A percentile compares a stretch with the other conserved stretches of the same genome.
Conservation (phyloP, 2,329 filamentous ascomycete genomes). For the Cadophora sp. region DNA sequence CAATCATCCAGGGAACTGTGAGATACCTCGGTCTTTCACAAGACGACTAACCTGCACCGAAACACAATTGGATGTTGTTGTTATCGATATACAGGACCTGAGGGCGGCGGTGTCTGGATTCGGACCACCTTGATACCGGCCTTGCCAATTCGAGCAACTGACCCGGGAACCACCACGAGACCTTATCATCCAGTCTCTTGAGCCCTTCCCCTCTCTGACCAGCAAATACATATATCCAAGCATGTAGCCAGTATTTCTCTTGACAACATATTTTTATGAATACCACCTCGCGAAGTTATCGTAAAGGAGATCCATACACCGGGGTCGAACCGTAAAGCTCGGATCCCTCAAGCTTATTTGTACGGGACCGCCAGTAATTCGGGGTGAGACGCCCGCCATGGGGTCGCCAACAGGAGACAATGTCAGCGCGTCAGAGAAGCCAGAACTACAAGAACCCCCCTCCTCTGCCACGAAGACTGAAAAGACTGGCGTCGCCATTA, state of each 20-base stretch:
- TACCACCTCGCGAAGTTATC: neutral
- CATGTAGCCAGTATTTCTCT: conserved; percentile 4
- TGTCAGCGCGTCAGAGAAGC: conserved; percentile 17
- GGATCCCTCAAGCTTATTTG: conserved; percentile 10
- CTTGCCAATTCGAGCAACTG: conserved; percentile 12
- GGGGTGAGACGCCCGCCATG: conserved; percentile 21
- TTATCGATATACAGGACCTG: neutral
- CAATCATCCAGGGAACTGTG: neutral
- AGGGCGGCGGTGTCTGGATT: conserved; percentile 14
- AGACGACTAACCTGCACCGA: conserved; percentile 14
- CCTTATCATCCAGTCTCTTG: conserved; percentile 19
- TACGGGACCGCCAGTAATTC: conserved; percentile 12
- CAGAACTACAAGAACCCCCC: conserved; percentile 20
- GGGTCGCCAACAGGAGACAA: conserved; percentile 6
- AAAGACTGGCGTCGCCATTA: conserved; percentile 8
- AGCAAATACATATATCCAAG: conserved; percentile 5
- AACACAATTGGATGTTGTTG: conserved; percentile 7
- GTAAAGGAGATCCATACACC: neutral
- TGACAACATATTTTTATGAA: conserved; percentile 13
- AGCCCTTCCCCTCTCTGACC: conserved; percentile 10
- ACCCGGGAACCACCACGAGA: conserved; percentile 19
- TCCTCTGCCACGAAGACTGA: conserved; percentile 16
- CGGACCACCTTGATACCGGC: neutral
- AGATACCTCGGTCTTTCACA: conserved; percentile 30
- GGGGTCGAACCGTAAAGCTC: neutral